Evolutionary conservation across 108 stramenopile species (phyloP), one percentile per base, ranked within the genome.

Genomic region (Cyclotella kingstonii): DNA sequence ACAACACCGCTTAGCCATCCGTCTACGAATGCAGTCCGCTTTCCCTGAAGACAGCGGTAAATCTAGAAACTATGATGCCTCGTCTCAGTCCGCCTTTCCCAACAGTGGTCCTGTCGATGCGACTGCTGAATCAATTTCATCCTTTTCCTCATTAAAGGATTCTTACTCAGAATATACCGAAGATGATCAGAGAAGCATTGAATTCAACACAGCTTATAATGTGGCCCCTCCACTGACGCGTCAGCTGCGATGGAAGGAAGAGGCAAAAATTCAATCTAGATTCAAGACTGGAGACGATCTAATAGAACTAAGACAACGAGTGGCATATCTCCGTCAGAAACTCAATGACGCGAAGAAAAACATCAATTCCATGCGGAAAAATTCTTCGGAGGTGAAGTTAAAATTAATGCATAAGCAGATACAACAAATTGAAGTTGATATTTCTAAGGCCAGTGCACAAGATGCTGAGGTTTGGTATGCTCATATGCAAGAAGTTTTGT

Each of bases 401-500:
- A 57, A 46, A 22, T 14, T 27, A 21, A 36, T 39, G 11, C 21
- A 39, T 15, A 14, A 26, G 22, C 79, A 63, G 4, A 53, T 80
- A 11, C 57, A 40, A 9, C 70, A 82, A 31, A 53, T 87, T 1
- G 82, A 87, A 41, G 38, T 40, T 22, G 39, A 69, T 9, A 74
- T 87, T 6, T 53, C 68, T 35, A 51, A 70, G 28, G 66, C 73
- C 17, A 81, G 86, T 30, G 66, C 74, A 39, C 64, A 76, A 12
- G 89, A 90, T 76, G 78, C 89, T 26, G 89, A 90, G 48, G 85
- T 76, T 60, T 66, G 84, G 23, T 90, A 85, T 68, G 48, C 57
- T 3, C 53, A 84, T 5, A 54, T 80, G 11, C 29, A 63, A 42
- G 81, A 86, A 54, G 72, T 77, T 2, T 48, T 60, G 64, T 68